Conservation (phyloP, 305 asterid species). For the Ajuga reptans region DNA sequence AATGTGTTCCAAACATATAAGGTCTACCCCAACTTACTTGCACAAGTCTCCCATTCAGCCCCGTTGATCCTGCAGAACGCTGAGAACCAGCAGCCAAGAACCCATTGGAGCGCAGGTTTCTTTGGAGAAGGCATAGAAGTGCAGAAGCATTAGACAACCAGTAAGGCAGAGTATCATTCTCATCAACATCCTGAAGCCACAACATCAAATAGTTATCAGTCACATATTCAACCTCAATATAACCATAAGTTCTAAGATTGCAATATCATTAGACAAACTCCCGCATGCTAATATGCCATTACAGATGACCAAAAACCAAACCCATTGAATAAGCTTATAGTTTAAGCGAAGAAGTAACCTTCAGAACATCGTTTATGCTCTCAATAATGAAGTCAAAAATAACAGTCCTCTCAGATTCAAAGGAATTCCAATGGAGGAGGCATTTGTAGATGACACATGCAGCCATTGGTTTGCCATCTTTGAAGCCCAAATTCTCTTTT, state of each 20-base stretch:
- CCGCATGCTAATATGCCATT: neutral
- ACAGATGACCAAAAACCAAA: neutral
- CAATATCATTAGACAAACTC: neutral
- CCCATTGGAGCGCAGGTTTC: constrained; percentile 79
- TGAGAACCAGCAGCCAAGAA: constrained; percentile 64
- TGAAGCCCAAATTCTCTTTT: constrained; percentile 78
- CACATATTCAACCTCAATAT: constrained; percentile 7
- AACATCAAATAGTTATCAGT: constrained; percentile 12
- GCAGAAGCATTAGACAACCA: constrained; percentile 95
- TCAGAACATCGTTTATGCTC: constrained; percentile 65
- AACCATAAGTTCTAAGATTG: constrained; percentile 6
- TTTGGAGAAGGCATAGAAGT: constrained; percentile 85
- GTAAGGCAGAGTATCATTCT: constrained; percentile 66
- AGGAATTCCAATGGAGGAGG: constrained; percentile 91
- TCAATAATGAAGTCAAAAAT: constrained; percentile 78
- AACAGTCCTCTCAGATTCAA: constrained; percentile 86
- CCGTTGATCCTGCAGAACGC: constrained; percentile 65
- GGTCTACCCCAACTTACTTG: constrained; percentile 50
- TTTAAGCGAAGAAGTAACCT: constrained; percentile 41
- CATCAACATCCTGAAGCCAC: constrained; percentile 67
- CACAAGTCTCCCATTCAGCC: constrained; percentile 54
- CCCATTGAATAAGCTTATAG: neutral
- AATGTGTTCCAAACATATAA: neutral
- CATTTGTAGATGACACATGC: constrained; percentile 90
- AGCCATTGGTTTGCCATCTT: constrained; percentile 85